phyloP scores from a whole-genome alignment of 1,284 basidiomycete genomes.

The Ganoderma leucocontextum region DNA sequence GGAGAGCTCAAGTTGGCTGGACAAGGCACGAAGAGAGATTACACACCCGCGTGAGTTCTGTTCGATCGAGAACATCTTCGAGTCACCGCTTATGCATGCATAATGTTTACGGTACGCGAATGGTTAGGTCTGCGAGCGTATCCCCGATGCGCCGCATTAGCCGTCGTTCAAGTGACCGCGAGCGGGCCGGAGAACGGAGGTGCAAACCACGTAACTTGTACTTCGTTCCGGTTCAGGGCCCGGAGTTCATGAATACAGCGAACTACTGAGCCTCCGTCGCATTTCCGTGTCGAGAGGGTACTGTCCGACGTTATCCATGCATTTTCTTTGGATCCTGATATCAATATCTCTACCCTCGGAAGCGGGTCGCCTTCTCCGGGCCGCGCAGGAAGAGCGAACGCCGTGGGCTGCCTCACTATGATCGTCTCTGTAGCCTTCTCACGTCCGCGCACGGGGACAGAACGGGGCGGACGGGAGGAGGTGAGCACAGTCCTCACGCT shows the following conservation, averaged over 20 bases:
- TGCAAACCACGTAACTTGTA: not conserved
- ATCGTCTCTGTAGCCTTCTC: not conserved
- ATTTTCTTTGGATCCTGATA: not conserved
- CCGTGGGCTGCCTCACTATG: too few species aligned
- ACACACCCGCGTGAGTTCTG: too few species aligned
- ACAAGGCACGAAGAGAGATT: too few species aligned
- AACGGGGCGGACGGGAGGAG: slow-evolving; percentile 77
- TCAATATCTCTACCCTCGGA: too few species aligned
- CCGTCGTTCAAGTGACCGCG: too few species aligned
- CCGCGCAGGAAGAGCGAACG: not conserved
- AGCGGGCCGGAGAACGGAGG: not conserved
- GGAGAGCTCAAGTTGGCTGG: too few species aligned
- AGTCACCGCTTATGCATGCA: too few species aligned
- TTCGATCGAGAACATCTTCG: too few species aligned
- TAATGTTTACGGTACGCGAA: too few species aligned
- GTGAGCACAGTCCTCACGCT: slow-evolving; percentile 77
- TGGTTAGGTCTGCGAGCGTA: too few species aligned
- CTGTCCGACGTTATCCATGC: not conserved
- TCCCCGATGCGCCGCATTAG: too few species aligned
- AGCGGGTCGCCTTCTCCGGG: not conserved
- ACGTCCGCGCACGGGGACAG: slow-evolving; percentile 47
- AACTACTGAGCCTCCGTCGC: not conserved
- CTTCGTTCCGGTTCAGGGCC: not conserved
- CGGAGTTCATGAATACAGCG: not conserved
- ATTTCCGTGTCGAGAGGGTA: not conserved